These are phyloP conservation scores for Inonotus obliquus DNA, from an alignment of 1,284 basidiomycete genomes.

Conservation along the genomic window DNA sequence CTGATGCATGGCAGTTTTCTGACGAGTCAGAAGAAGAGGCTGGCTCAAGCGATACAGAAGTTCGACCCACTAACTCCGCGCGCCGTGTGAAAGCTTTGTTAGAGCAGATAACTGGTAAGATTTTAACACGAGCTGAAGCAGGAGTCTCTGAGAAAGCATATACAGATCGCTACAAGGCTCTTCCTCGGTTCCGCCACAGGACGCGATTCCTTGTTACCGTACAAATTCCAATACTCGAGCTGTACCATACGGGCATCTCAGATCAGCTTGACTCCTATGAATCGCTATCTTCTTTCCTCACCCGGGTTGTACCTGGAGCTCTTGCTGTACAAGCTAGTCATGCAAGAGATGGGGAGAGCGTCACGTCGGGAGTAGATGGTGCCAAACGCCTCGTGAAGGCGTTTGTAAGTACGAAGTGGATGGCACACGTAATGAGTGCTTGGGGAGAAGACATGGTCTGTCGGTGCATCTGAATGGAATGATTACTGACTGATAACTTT, in stretches of 20 bases:
- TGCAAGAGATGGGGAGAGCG: conserved; percentile 49
- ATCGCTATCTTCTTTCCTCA: conserved; percentile 79
- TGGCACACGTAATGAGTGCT: conserved; percentile 57
- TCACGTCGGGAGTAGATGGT: conserved; percentile 78
- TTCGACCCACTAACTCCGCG: conserved; percentile 74
- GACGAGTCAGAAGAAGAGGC: conserved; percentile 54
- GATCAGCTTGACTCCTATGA: conserved; percentile 93
- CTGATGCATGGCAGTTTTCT: conserved; percentile 86
- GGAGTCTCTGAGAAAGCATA: neutral
- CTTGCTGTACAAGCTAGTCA: conserved; percentile 48
- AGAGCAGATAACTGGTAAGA: conserved; percentile 81
- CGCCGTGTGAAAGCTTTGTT: conserved; percentile 77
- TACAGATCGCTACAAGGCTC: conserved; percentile 82
- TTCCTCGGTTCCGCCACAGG: conserved; percentile 75
- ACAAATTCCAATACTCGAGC: conserved; percentile 80
- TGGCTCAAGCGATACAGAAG: conserved; percentile 33
- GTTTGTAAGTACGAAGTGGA: conserved; percentile 69
- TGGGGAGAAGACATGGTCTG: conserved; percentile 88
- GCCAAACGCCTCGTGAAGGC: conserved; percentile 81
- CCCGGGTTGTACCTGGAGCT: conserved; percentile 88
- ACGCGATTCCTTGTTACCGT: conserved; percentile 80
- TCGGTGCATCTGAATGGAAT: conserved; percentile 11
- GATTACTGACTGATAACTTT: neutral
- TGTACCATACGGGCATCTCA: conserved; percentile 74
- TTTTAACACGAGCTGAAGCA: neutral